Conservation (phyloP, 2,329 filamentous ascomycete genomes). For the Colletotrichum musicola region DNA sequence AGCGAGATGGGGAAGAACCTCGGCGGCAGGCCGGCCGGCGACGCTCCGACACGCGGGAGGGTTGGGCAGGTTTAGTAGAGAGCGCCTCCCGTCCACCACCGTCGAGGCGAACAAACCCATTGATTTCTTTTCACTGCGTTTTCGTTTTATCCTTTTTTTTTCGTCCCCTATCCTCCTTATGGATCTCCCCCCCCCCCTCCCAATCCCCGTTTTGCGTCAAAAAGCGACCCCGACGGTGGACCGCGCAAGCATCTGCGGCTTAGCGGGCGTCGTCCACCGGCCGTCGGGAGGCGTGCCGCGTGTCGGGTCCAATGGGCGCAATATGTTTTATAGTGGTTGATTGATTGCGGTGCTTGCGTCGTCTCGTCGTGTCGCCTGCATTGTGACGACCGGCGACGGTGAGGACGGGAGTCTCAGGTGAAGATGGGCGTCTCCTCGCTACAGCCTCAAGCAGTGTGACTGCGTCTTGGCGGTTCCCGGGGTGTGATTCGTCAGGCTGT, state of each 20-base stretch:
- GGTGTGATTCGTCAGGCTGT: background rate
- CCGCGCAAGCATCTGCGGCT: slow-evolving; percentile 26
- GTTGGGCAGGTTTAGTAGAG: too few species aligned
- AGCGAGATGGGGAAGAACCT: slow-evolving; percentile 4
- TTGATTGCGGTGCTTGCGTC: slow-evolving; percentile 8
- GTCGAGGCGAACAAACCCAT: background rate
- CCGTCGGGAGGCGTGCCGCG: background rate
- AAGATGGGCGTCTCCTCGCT: background rate
- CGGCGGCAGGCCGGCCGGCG: too few species aligned
- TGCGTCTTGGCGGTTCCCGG: background rate
- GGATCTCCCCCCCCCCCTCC: background rate
- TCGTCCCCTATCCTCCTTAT: background rate
- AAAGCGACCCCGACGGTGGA: slow-evolving; percentile 18
- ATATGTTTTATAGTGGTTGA: background rate
- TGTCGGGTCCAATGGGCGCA: slow-evolving; percentile 7
- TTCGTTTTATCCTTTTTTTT: too few species aligned
- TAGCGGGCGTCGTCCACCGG: slow-evolving; percentile 11
- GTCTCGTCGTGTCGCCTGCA: slow-evolving; percentile 4
- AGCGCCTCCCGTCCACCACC: too few species aligned
- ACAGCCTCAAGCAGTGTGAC: too few species aligned
- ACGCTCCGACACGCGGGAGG: too few species aligned
- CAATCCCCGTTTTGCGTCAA: slow-evolving; percentile 17
- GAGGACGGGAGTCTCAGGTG: slow-evolving; percentile 26
- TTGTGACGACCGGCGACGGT: slow-evolving; percentile 7
- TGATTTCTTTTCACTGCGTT: background rate